A percentile compares a stretch with the other conserved stretches of the same genome.
Evolutionary conservation across 345 rosid genomes (phyloP).

Genomic region (Pugionium dolabratum): DNA sequence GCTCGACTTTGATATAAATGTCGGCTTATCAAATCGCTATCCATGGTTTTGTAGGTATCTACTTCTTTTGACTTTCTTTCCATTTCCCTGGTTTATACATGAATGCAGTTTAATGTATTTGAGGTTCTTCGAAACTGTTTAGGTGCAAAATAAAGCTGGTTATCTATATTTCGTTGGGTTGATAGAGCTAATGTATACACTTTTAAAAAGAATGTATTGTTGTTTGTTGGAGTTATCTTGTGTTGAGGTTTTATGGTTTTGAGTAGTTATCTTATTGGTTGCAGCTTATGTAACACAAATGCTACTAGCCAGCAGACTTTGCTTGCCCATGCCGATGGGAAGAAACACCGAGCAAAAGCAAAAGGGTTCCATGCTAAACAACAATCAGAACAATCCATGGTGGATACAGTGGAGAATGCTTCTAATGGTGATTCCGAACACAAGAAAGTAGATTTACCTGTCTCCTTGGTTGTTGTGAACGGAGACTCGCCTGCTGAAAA

Average conservation of each 20-base stretch:
- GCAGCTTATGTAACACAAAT: constrained; percentile 78
- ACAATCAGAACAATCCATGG: constrained; percentile 45
- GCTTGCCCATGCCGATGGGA: constrained; percentile 92
- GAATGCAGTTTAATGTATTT: background rate
- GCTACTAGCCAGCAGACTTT: constrained; percentile 83
- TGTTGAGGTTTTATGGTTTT: constrained; percentile 5
- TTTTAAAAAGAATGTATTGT: constrained; percentile 7
- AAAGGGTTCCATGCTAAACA: constrained; percentile 67
- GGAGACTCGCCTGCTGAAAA: constrained; percentile 43
- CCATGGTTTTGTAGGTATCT: constrained; percentile 95
- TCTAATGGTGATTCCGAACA: constrained; percentile 43
- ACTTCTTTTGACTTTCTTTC: constrained; percentile 11
- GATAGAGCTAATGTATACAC: constrained; percentile 10
- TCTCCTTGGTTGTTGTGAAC: constrained; percentile 35
- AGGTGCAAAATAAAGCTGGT: background rate
- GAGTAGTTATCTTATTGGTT: constrained; percentile 24
- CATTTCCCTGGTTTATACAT: background rate
- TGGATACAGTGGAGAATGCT: constrained; percentile 38
- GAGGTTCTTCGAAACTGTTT: background rate
- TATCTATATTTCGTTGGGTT: constrained; percentile 6
- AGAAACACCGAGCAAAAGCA: constrained; percentile 83
- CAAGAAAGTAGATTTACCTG: constrained; percentile 38
- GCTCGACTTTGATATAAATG: constrained; percentile 67
- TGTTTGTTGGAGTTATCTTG: background rate
- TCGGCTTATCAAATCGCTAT: constrained; percentile 75